A percentile compares a stretch with the other conserved stretches of the same genome.
Conservation (phyloP, 495 filamentous ascomycete species). For the Xylaria curta region DNA sequence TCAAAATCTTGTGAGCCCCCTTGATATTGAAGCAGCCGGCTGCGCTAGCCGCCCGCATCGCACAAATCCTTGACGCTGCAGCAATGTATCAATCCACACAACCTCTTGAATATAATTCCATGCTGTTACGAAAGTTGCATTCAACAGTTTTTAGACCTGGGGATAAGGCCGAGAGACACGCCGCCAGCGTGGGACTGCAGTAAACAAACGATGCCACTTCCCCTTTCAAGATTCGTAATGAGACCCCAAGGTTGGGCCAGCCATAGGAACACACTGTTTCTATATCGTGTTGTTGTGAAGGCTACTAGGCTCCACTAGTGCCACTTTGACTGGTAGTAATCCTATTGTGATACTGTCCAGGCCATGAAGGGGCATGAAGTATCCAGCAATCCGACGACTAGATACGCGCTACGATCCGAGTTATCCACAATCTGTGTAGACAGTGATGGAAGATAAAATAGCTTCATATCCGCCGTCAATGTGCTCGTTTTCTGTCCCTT, state of each 20-base stretch:
- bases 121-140: constrained; percentile 4
- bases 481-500: neutral
- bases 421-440: neutral
- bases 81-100: constrained; percentile 1
- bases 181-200: constrained; percentile 6
- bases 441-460: constrained; percentile 9
- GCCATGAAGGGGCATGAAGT: neutral
- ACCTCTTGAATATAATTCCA: neutral
- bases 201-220: constrained; percentile 8
- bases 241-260: constrained; percentile 1
- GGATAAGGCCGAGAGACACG: constrained; percentile 16
- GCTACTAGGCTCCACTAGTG: neutral
- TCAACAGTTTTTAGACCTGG: neutral
- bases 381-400: neutral
- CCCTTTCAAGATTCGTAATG: constrained; percentile 11
- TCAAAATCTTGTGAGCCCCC: neutral
- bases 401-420: neutral
- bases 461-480: neutral
- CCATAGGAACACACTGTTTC: neutral
- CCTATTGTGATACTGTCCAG: neutral
- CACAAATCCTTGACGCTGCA: neutral
- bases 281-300: neutral
- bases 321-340: neutral
- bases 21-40: neutral
- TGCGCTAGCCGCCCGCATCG: neutral